phyloP scores from a whole-genome alignment of 441 rosid genomes.

The Gossypium laxum region DNA sequence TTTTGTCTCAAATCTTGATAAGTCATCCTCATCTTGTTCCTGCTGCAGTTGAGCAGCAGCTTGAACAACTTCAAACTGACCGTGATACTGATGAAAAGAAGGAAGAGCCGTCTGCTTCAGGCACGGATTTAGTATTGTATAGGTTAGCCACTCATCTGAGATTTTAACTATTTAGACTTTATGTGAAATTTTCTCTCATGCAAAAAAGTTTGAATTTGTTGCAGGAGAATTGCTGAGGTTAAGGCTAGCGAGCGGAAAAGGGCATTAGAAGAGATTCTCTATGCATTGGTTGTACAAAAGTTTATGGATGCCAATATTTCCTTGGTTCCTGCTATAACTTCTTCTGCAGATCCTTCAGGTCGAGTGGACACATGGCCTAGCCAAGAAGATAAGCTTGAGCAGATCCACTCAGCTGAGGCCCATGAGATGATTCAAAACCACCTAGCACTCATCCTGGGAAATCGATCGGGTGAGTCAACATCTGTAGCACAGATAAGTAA shows the following conservation, averaged over 20 bases:
- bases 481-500: conserved; percentile 74
- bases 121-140: conserved; percentile 66
- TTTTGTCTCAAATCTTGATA: conserved; percentile 65
- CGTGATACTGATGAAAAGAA: conserved; percentile 52
- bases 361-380: conserved; percentile 54
- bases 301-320: conserved; percentile 83
- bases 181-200: conserved; percentile 8
- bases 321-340: conserved; percentile 47
- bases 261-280: conserved; percentile 72
- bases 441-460: conserved; percentile 65
- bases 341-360: conserved; percentile 47
- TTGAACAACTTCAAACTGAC: conserved; percentile 77
- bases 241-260: conserved; percentile 74
- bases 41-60: conserved; percentile 92
- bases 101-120: conserved; percentile 46
- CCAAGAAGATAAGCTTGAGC: conserved; percentile 53
- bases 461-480: conserved; percentile 39
- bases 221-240: conserved; percentile 83
- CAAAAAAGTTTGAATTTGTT: conserved; percentile 8
- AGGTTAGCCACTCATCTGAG: conserved; percentile 35
- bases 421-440: conserved; percentile 92
- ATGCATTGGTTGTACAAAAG: conserved; percentile 75
- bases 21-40: conserved; percentile 87
- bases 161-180: not conserved
- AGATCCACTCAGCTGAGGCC: conserved; percentile 73